phyloP scores from a whole-genome alignment of 1,284 basidiomycete genomes.

The Cryptococcus jaspeensis region DNA sequence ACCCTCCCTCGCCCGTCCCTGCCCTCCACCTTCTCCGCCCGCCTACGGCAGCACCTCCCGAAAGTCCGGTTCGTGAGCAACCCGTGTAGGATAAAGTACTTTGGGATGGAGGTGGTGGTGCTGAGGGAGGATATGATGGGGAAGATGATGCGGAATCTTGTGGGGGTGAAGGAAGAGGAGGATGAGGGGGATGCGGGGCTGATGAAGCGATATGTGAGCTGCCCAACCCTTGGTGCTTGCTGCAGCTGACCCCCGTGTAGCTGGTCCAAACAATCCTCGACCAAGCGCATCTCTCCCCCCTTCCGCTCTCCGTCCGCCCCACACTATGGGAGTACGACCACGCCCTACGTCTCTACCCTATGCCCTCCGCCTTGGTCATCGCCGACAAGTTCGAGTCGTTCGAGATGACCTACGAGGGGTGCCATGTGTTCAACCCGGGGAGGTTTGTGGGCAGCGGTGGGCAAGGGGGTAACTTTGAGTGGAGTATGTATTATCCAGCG shows the following conservation, averaged over 20 bases:
- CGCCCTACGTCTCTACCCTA: conserved; percentile 85
- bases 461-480: conserved; percentile 61
- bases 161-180: conserved; percentile 75
- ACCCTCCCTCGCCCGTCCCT: conserved; percentile 77
- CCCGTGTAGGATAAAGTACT: conserved; percentile 92
- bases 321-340: conserved; percentile 91
- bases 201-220: conserved; percentile 78
- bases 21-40: conserved; percentile 67
- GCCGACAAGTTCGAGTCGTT: conserved; percentile 97
- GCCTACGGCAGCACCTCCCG: conserved; percentile 68
- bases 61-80: conserved; percentile 82
- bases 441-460: conserved; percentile 62
- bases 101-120: conserved; percentile 92
- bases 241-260: conserved; percentile 52
- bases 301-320: conserved; percentile 80
- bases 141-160: conserved; percentile 85
- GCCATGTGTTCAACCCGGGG: conserved; percentile 98
- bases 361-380: conserved; percentile 90
- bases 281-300: conserved; percentile 84
- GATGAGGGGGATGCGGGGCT: conserved; percentile 68
- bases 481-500: conserved; percentile 80
- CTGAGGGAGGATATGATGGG: conserved; percentile 93
- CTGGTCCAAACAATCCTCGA: conserved; percentile 90
- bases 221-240: neutral
- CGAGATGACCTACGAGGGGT: conserved; percentile 95